Base-by-base conservation (phyloP, 768 basidiomycete genomes). In the Naematelia encephala region DNA sequence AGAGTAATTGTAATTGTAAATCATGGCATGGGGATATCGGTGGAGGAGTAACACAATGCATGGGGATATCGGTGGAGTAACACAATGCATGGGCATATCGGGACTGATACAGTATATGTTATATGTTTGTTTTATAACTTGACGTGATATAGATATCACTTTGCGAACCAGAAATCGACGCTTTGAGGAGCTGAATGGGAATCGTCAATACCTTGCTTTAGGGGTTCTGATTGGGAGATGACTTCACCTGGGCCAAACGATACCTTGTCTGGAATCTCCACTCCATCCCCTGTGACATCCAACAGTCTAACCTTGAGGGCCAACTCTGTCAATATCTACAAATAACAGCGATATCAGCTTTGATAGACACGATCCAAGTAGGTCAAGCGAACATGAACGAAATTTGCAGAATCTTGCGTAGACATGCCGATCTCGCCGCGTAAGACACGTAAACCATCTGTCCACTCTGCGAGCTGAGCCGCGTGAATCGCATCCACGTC, bases 381-480 rank as follows among this genome's bases (percentile, higher is more conserved):
- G 16, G n/a, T 1, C 5, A 1, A 71, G 25, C 65, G 58, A 39
- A 72, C 71, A 46, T 73, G 63, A 34, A 68, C 60, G 51, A 66
- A 67, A 14, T 59, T 54, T 14, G 59, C 55, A 2, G 62, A 57
- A 39, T 73, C 72, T 34, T 60, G 45, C 51, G 58, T 68, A n/a
- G 55, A 43, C 69, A 70, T 68, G 0, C 67, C 69, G 0, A 54
- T 57, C 54, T 68, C 69, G n/a, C 65, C 67, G n/a, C 63, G 34
- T 45, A 73, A 46, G 0, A 68, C 67, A 42, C 67, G 60, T 19
- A 73, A 50, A 3, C 72, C 72, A 56, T 73, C 72, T 4, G 66
- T 65, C 72, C 72, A 73, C 30, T 73, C 72, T n/a, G 72, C 67
- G 16, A 70, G 39, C 50, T 73, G 72, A 13, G 66, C 67, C 16